Evolutionary conservation across 129 eudicot genomes (phyloP).

Genomic region (Cynara cardunculus): DNA sequence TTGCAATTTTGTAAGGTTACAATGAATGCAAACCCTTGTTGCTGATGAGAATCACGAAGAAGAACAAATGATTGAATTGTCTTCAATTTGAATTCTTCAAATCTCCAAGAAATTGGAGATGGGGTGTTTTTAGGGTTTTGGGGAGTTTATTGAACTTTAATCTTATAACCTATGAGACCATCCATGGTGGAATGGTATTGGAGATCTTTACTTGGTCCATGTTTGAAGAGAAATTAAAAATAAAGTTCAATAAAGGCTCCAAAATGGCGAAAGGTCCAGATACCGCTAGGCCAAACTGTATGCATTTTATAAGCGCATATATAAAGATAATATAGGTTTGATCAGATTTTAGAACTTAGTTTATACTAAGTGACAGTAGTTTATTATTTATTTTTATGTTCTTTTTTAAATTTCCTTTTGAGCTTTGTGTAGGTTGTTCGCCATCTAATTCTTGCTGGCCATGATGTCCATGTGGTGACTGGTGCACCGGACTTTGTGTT

Average conservation of each 20-base stretch:
- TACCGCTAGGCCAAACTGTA: not conserved
- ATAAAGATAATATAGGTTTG: not conserved
- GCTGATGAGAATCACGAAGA: not conserved
- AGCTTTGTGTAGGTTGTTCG: constrained; percentile 66
- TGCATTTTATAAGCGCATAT: not conserved
- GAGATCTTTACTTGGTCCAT: not conserved
- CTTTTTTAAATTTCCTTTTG: not conserved
- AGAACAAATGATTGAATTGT: not conserved
- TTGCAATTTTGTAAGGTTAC: not conserved
- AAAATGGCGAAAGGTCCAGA: not conserved
- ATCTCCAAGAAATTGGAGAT: not conserved
- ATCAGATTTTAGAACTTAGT: not conserved
- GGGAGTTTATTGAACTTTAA: not conserved
- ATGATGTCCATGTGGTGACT: constrained; percentile 92
- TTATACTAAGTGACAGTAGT: not conserved
- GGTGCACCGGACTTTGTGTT: constrained; percentile 97
- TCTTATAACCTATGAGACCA: not conserved
- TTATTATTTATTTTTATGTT: not conserved
- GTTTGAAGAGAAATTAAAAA: not conserved
- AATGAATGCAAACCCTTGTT: not conserved
- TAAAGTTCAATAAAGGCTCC: not conserved
- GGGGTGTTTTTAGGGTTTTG: not conserved
- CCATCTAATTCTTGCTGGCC: constrained; percentile 96
- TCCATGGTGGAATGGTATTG: not conserved
- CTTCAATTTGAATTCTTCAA: not conserved